Evolutionary conservation across 73 alveolate genomes (phyloP), one percentile per base, ranked within the genome.

Genomic region (Halteria grandinella): DNA sequence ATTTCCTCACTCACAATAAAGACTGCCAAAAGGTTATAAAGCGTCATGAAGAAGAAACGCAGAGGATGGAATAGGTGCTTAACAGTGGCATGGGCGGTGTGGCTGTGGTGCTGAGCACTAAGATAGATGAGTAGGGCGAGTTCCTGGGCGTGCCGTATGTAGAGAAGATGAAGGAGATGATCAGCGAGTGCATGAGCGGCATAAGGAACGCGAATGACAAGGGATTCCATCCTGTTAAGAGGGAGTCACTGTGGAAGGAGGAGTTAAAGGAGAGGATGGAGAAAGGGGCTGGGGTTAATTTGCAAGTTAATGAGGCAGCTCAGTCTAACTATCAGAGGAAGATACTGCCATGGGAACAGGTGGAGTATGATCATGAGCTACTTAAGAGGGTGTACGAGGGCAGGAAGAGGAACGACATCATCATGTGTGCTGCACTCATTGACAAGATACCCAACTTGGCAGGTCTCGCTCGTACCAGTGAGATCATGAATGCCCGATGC

Each of bases 391-490:
- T 25, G 18, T 71, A 14, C 55, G 64, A 76, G 40, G 24, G 59
- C 49, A 58, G 82, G 86, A 73, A 64, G 60, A 40, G 92, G 29
- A 69, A 73, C 48, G 88, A 88, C 12, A 74, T 88, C 29, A 88
- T 88, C 4, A 75, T 88, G 55, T 88, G 81, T 4, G 95, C 95
- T 20, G 27, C 91, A 1, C 75, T 88, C 10, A 64, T 88, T 36
- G 99, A 94, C 55, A 94, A 94, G 66, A 89, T 93, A 4, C 99
- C 99, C 0, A 94, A 94, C 69, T 81, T 94, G 47, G 97, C 95
- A 4, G 97, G 96, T 29, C 82, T 94, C 33, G 85, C 95, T 10
- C 69, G 99, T 57, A 91, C 99, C 21, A 81, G 97, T 75, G 99
- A 94, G 85, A 91, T 94, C 55, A 91, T 94, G 83, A 94, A 94